Evolutionary conservation across 306 rosid species (phyloP), one percentile per base, ranked within the genome.

Genomic region (Trifolium pratense): DNA sequence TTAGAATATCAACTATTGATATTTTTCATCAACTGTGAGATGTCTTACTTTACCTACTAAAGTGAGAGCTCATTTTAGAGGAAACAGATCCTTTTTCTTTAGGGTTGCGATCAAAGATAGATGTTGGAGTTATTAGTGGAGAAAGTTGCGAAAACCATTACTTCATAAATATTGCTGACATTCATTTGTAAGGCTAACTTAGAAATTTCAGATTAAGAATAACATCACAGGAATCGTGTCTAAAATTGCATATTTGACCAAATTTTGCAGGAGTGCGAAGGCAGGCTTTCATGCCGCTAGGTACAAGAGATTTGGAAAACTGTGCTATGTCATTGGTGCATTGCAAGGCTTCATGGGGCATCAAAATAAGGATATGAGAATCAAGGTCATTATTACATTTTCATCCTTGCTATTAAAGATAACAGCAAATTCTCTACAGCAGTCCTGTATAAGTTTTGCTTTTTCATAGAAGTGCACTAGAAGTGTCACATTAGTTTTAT

Each of bases 291-390:
- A 81, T 80, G 92, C 96, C 75, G 86, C 97, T 70, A 84, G 87
- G 68, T 91, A 88, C 77, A 94, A 94, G 84, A 89, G 83, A 79
- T 89, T 91, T 46, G 99, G 99, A 58, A 91, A 91, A 69, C 80
- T 94, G 62, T 94, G 99, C 82, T 94, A 94, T 60, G 75, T 94
- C 55, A 82, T 94, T 73, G 99, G 97, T 82, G 87, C 99, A 64
- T 84, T 94, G 86, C 96, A 87, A 74, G 97, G 88, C 75, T 94
- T 94, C 83, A 79, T 87, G 73, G 96, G 97, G 70, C 99, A 94
- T 83, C 73, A 32, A 60, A 94, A 94, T 74, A 89, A 83, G 82
- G 91, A 89, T 66, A 68, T 94, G 49, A 91, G 85, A 80, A 86
- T 94, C 83, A 94, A 88, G 94, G 99, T 91, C 65, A 75, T 80